These are phyloP conservation scores for Solanum chilense DNA, from an alignment of 257 asterid species.

Conservation along the genomic window DNA sequence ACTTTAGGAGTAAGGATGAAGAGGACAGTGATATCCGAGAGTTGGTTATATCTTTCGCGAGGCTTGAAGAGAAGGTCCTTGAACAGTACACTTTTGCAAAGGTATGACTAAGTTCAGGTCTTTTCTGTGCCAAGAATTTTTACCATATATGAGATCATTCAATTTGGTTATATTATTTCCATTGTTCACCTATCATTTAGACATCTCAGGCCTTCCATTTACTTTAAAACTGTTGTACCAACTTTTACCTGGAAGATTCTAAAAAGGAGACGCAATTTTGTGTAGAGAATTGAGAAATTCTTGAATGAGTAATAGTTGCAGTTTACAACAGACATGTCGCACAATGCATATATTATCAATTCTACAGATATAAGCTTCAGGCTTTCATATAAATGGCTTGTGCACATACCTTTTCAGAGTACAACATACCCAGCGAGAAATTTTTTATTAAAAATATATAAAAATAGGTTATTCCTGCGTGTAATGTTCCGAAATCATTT, in stretches of 20 bases:
- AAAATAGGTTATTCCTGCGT: too few relatives aligned
- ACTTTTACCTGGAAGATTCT: background rate
- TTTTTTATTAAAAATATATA: too few relatives aligned
- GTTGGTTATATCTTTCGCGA: constrained; percentile 58
- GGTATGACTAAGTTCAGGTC: constrained; percentile 30
- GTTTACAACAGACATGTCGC: background rate
- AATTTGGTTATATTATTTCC: background rate
- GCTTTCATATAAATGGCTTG: background rate
- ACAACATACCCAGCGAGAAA: background rate
- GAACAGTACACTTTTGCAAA: constrained; percentile 83
- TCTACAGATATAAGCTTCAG: background rate
- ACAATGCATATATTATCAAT: background rate
- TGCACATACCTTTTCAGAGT: background rate
- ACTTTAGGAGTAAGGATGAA: constrained; percentile 55
- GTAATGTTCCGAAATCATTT: too few relatives aligned
- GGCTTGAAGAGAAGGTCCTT: constrained; percentile 91
- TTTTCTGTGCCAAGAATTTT: background rate
- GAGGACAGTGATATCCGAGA: constrained; percentile 75
- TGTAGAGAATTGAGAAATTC: background rate
- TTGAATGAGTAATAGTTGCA: background rate
- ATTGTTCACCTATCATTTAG: background rate
- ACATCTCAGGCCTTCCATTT: background rate
- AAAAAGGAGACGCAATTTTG: background rate
- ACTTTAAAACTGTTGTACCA: background rate
- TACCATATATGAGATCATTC: background rate